phyloP scores from a whole-genome alignment of 345 rosid genomes.

The Tarenaya hassleriana region DNA sequence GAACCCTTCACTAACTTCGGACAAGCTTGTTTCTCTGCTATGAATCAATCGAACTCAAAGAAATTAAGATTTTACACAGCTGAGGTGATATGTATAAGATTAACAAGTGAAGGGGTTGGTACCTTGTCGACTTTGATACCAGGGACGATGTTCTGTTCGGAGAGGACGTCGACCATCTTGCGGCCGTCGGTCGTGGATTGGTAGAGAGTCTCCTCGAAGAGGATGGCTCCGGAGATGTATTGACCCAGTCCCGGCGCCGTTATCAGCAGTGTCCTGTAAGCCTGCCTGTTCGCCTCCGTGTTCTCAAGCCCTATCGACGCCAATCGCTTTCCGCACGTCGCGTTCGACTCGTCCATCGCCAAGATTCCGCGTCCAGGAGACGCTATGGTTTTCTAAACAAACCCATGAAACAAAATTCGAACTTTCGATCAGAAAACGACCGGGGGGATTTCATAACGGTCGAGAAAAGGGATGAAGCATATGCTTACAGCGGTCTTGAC shows the following conservation, averaged over 20 bases:
- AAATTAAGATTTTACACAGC: too few species aligned
- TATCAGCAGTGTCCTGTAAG: slow-evolving; percentile 83
- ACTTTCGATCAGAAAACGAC: slow-evolving; percentile 19
- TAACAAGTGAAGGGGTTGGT: neutral
- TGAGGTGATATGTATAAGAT: neutral
- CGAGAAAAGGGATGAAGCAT: slow-evolving; percentile 22
- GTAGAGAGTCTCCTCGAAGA: slow-evolving; percentile 95
- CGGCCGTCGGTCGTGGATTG: slow-evolving; percentile 81
- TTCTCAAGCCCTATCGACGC: slow-evolving; percentile 93
- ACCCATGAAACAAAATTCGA: slow-evolving; percentile 1
- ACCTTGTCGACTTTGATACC: slow-evolving; percentile 99
- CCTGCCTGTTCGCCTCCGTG: slow-evolving; percentile 96
- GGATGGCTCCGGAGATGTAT: slow-evolving; percentile 85
- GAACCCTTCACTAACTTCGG: too few species aligned
- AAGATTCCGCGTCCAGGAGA: slow-evolving; percentile 93
- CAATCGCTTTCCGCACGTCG: slow-evolving; percentile 93
- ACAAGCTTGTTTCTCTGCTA: too few species aligned
- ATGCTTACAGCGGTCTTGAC: slow-evolving; percentile 58
- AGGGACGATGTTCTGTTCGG: slow-evolving; percentile 85
- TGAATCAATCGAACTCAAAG: too few species aligned
- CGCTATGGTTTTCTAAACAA: slow-evolving; percentile 91
- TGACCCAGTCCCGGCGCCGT: slow-evolving; percentile 78
- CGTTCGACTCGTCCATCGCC: slow-evolving; percentile 98
- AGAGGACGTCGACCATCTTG: slow-evolving; percentile 89
- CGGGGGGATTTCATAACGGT: slow-evolving; percentile 20